phyloP scores from a whole-genome alignment of 176 grass and related monocot genomes.

The Pharus latifolius region DNA sequence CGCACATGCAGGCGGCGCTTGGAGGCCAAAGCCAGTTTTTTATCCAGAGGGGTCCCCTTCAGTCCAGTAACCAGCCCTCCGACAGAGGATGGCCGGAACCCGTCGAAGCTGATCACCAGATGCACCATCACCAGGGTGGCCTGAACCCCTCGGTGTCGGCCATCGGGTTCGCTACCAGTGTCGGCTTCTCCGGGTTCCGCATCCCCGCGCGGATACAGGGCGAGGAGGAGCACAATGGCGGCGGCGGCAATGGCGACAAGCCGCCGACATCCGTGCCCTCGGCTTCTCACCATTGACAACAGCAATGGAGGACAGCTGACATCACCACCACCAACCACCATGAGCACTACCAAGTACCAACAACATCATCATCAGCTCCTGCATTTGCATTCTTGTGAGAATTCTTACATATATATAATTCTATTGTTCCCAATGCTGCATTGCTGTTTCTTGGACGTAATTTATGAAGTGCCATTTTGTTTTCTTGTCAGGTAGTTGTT shows the following conservation, averaged over 20 bases:
- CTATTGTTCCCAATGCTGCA: not conserved
- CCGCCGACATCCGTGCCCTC: slow-evolving; percentile 56
- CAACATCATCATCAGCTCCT: slow-evolving; percentile 14
- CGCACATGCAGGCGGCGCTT: slow-evolving; percentile 57
- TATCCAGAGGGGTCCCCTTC: slow-evolving; percentile 97
- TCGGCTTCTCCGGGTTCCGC: slow-evolving; percentile 75
- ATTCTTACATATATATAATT: not conserved
- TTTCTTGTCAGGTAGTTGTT: not conserved
- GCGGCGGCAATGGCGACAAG: slow-evolving; percentile 52
- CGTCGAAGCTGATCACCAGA: slow-evolving; percentile 48
- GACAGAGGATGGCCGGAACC: slow-evolving; percentile 77
- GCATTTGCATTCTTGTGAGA: slow-evolving; percentile 17
- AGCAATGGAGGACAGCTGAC: slow-evolving; percentile 29
- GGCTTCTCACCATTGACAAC: slow-evolving; percentile 74
- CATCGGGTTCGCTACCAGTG: slow-evolving; percentile 50
- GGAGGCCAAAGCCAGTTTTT: slow-evolving; percentile 65
- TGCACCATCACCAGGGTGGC: slow-evolving; percentile 36
- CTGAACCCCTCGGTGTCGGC: slow-evolving; percentile 33
- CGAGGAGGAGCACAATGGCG: slow-evolving; percentile 76
- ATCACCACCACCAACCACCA: slow-evolving; percentile 23
- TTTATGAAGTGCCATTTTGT: not conserved
- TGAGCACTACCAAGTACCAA: not conserved
- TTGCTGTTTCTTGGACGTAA: not conserved
- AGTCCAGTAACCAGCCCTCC: slow-evolving; percentile 98
- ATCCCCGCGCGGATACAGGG: slow-evolving; percentile 84